phyloP scores from a whole-genome alignment of 371 early-diverging fungal species.

The Mucor velutinosus region DNA sequence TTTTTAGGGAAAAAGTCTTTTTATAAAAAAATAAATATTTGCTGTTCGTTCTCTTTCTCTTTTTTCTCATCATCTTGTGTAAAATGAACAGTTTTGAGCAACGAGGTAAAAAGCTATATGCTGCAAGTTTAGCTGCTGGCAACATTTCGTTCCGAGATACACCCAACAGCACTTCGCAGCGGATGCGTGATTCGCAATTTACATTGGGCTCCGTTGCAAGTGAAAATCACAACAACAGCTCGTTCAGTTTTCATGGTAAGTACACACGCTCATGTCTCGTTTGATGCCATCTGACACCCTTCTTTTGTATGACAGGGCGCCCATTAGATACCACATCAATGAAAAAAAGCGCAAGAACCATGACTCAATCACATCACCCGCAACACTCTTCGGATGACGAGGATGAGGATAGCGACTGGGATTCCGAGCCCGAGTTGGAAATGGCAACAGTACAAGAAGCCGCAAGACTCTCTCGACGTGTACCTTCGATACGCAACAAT shows the following conservation, averaged over 20 bases:
- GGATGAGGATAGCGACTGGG: slow-evolving; percentile 29
- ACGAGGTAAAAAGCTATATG: slow-evolving; percentile 10
- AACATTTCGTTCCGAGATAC: slow-evolving; percentile 8
- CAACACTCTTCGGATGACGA: background rate
- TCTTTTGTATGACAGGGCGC: background rate
- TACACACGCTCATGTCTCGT: background rate
- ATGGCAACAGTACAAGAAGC: slow-evolving; percentile 24
- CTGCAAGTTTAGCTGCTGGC: slow-evolving; percentile 7
- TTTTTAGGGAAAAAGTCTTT: too few relatives aligned
- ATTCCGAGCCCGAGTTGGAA: slow-evolving; percentile 41
- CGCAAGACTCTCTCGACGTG: slow-evolving; percentile 8
- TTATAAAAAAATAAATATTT: background rate
- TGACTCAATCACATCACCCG: background rate
- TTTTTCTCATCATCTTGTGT: background rate
- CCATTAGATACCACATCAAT: background rate
- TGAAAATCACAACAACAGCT: slow-evolving; percentile 3
- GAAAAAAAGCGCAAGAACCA: background rate
- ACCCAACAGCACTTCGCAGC: background rate
- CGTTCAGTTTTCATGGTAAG: slow-evolving; percentile 16
- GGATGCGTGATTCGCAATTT: slow-evolving; percentile 16
- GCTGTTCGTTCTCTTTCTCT: background rate
- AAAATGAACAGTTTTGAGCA: slow-evolving; percentile 4
- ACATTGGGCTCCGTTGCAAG: slow-evolving; percentile 1
- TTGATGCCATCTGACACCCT: too few relatives aligned
- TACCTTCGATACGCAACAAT: slow-evolving; percentile 14